phyloP scores from a whole-genome alignment of 306 rosid genomes.

The Quercus alba region DNA sequence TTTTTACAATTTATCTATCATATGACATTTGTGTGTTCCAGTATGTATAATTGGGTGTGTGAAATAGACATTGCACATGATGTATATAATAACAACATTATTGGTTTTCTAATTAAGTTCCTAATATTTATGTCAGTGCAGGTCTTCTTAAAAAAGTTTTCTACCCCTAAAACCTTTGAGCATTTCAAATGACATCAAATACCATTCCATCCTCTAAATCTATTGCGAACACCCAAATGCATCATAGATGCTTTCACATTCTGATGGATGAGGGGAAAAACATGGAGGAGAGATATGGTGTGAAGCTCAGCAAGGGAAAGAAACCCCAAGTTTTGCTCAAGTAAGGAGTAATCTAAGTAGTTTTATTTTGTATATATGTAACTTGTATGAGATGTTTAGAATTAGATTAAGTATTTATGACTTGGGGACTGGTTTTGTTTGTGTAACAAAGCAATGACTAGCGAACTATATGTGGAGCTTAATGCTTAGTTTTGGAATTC shows the following conservation, averaged over 20 bases:
- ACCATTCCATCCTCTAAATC: neutral
- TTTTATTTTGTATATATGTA: neutral
- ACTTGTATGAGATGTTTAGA: neutral
- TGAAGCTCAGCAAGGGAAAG: constrained; percentile 5
- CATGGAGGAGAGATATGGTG: neutral
- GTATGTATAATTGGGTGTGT: too few relatives aligned
- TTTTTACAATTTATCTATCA: too few relatives aligned
- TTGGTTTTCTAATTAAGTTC: neutral
- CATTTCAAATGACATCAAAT: neutral
- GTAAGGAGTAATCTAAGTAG: neutral
- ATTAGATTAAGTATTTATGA: neutral
- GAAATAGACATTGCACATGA: too few relatives aligned
- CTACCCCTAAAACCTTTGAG: neutral
- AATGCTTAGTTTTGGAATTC: neutral
- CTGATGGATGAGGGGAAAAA: neutral
- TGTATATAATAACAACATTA: too few relatives aligned
- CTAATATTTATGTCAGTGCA: neutral
- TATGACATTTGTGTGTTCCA: too few relatives aligned
- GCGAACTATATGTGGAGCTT: neutral
- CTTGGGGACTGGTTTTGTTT: neutral
- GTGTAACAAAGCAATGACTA: neutral
- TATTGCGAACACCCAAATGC: too few relatives aligned
- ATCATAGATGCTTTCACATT: neutral
- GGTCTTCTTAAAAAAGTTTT: neutral
- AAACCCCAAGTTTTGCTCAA: constrained; percentile 5